A percentile compares a stretch with the other conserved stretches of the same genome.
phyloP scores from a whole-genome alignment of 345 rosid species.

The Eucalyptus microcorys region DNA sequence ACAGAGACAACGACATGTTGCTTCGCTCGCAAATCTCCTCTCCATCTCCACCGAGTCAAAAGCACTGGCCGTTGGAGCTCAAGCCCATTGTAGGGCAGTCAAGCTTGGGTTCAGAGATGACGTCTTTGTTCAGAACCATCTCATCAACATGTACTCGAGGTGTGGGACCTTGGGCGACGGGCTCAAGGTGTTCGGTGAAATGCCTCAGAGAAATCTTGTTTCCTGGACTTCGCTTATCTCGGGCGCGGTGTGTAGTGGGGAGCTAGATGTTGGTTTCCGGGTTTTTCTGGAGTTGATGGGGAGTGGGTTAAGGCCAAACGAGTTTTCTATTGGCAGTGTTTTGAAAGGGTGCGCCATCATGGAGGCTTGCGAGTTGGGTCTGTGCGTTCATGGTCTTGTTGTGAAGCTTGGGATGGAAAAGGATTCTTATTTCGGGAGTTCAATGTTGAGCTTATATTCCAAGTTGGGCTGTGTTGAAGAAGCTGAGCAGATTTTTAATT shows the following conservation, averaged over 20 bases:
- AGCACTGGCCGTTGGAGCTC: constrained; percentile 9
- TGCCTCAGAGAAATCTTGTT: constrained; percentile 16
- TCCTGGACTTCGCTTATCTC: constrained; percentile 27
- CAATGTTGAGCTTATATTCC: constrained; percentile 15
- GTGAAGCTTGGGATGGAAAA: constrained; percentile 9
- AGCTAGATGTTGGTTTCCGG: neutral
- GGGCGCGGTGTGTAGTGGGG: neutral
- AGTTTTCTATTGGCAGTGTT: constrained; percentile 20
- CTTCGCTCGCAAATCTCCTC: constrained; percentile 1
- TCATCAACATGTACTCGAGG: constrained; percentile 6
- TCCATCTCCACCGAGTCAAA: neutral
- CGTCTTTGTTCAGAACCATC: constrained; percentile 12
- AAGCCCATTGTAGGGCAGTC: constrained; percentile 12
- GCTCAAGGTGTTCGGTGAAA: constrained; percentile 15
- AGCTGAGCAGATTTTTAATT: constrained; percentile 10
- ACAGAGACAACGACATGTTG: neutral
- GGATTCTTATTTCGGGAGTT: constrained; percentile 14
- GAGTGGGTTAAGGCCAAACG: constrained; percentile 13
- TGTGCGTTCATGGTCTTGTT: constrained; percentile 9
- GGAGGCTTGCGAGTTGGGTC: constrained; percentile 7
- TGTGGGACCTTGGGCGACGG: constrained; percentile 1
- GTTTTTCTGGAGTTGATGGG: constrained; percentile 9
- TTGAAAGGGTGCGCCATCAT: constrained; percentile 6
- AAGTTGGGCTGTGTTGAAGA: constrained; percentile 20
- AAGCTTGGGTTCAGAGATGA: constrained; percentile 10